Conservation (phyloP, 352 stramenopile species). For the Globisporangium alternatum region DNA sequence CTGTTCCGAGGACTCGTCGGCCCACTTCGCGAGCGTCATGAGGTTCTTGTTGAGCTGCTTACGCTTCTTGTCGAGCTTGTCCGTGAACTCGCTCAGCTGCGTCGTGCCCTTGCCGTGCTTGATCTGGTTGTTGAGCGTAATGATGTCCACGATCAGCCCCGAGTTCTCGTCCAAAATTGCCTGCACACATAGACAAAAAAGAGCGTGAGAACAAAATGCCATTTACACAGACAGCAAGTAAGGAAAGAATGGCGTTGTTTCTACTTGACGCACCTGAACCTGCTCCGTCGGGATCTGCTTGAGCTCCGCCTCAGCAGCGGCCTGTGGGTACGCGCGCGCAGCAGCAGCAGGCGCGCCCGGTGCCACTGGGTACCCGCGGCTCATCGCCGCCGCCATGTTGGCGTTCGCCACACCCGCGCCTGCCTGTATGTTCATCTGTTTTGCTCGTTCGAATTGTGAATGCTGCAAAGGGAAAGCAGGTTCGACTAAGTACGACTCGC, state of each 20-base stretch:
- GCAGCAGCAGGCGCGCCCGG: background rate
- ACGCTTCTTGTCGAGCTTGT: constrained; percentile 88
- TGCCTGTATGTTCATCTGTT: constrained; percentile 9
- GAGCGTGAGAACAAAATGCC: background rate
- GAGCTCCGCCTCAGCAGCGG: constrained; percentile 32
- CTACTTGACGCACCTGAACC: constrained; percentile 58
- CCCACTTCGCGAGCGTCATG: constrained; percentile 88
- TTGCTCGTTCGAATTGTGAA: constrained; percentile 1
- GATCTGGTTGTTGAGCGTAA: constrained; percentile 85
- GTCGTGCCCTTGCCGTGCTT: constrained; percentile 79
- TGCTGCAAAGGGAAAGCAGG: background rate
- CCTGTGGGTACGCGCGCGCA: constrained; percentile 24
- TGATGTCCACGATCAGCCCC: constrained; percentile 84
- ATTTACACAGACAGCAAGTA: background rate
- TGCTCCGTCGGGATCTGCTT: constrained; percentile 82
- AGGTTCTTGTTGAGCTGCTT: constrained; percentile 90
- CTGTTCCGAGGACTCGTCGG: constrained; percentile 77
- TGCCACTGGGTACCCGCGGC: constrained; percentile 13
- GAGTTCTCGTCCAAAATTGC: constrained; percentile 88
- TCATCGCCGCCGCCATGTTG: constrained; percentile 32
- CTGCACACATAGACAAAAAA: constrained; percentile 21
- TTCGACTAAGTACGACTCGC: constrained; percentile 26
- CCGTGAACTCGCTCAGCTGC: constrained; percentile 73
- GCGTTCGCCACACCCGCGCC: constrained; percentile 3
- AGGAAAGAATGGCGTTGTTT: background rate